Base-by-base conservation (phyloP, 176 grass and related monocot genomes). In the Triticum urartu region DNA sequence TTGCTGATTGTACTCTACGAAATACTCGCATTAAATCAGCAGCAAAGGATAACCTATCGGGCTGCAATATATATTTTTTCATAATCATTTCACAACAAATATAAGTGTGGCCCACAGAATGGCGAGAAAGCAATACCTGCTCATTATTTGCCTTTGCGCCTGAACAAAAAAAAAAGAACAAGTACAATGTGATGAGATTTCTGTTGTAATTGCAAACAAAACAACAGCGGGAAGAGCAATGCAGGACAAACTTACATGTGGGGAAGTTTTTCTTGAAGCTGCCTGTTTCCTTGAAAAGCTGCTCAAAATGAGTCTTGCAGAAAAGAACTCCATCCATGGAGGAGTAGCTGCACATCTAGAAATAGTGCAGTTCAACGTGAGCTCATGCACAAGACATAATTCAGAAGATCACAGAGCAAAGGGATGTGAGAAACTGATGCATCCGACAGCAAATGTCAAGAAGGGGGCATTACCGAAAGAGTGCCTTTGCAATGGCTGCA, bases 401-500 rank as follows among this genome's bases (percentile, higher is more conserved):
- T 68, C 45, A 50, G 30, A 63, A 50, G 22, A 63, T 70, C 7
- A 78, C 68, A 76, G 59, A 75, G 70, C 14, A 76, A 25, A 36
- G 64, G 5, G 35, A 17, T 77, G 56, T 72, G 26, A 87, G 11
- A 77, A 81, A 78, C 66, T 17, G 12, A 67, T 79, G 68, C 14
- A 36, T 78, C 11, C 14, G 30, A 54, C 39, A 35, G 61, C 45
- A 60, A 77, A 69, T 32, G 14, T 47, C 48, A 70, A 83, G 60
- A 77, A 68, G 72, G 61, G 35, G 64, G 36, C 35, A 68, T 88
- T 86, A 92, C 91, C 14, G 85, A 88, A 69, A 93, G 89, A 13
- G 82, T 93, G 80, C 87, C 91, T 89, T 92, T 97, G 94, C 91
- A 97, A 65, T 88, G 89, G 91, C 87, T 97, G 69, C 89, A 97